phyloP scores from a whole-genome alignment of 352 stramenopile genomes.

The Pythium sukuiense region DNA sequence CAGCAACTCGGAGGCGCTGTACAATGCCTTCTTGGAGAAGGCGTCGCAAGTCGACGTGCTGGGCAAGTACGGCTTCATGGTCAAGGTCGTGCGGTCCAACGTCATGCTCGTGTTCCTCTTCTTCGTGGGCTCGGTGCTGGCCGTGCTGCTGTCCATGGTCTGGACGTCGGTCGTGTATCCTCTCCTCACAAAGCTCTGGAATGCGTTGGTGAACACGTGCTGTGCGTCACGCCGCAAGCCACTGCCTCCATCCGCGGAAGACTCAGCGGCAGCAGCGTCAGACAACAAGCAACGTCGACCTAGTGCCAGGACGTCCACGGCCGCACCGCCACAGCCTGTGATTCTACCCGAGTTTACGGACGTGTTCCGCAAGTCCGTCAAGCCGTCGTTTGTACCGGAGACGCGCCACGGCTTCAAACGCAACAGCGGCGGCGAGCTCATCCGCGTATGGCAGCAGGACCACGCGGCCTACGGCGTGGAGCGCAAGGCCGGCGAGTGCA shows the following conservation, averaged over 20 bases:
- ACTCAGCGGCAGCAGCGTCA: background rate
- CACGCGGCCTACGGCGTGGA: conserved; percentile 43
- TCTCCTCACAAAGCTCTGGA: conserved; percentile 30
- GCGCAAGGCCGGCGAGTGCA: conserved; percentile 41
- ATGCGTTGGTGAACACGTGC: conserved; percentile 20
- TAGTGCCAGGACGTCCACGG: background rate
- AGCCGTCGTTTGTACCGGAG: conserved; percentile 42
- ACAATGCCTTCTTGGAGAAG: conserved; percentile 43
- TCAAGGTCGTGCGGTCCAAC: conserved; percentile 74
- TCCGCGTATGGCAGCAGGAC: conserved; percentile 63
- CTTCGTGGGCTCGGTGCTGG: conserved; percentile 37
- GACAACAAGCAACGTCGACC: background rate
- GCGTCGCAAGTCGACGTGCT: conserved; percentile 49
- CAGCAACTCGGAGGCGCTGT: conserved; percentile 24
- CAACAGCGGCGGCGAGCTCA: conserved; percentile 47
- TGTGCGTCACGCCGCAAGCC: conserved; percentile 30
- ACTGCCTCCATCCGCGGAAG: background rate
- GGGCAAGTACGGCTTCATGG: conserved; percentile 56
- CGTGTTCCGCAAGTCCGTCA: conserved; percentile 61
- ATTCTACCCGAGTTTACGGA: conserved; percentile 73
- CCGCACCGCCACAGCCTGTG: conserved; percentile 6
- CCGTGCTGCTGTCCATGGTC: conserved; percentile 68
- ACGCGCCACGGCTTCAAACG: conserved; percentile 54
- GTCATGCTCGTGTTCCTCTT: conserved; percentile 74
- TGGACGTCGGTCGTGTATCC: conserved; percentile 43